Evolutionary conservation across 2,329 filamentous ascomycete species (phyloP), one percentile per base, ranked within the genome.

Genomic region (Diaporthe sp.): DNA sequence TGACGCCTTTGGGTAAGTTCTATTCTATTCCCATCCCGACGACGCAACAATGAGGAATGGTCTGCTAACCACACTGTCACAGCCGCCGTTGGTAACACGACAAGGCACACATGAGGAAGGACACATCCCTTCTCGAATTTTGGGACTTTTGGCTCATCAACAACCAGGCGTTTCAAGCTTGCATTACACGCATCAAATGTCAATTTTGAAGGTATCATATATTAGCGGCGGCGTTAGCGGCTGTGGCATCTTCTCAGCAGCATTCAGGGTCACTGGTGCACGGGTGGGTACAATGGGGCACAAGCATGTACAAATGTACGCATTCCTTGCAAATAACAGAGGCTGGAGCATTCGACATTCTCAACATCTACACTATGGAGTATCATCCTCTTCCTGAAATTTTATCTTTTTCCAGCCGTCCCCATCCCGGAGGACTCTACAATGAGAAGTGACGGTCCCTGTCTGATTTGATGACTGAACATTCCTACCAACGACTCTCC

Each of bases 1-100:
- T 17, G 73, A 76, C 34, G 76, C 76, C 49, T 77, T 77, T 51
- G 73, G 76, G 76, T 77, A 42, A 37, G 76, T 49, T 4, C 13
- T 17, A 2, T 25, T 13, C 31, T 17, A 5, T 10, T 6, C 37
- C 15, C 31, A 10, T 49, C 12, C 13, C 4, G 17, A 17, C 19
- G 12, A n/a, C 15, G 25, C 22, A 34, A 25, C 4, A 17, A 19
- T 17, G 7, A 49, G n/a, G 22, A 25, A 28, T 25, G 9, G 25
- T 19, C 9, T 42, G n/a, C 67, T 71, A 34, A 46, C 46, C 28
- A 15, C n/a, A 4, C 15, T 28, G 8, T 65, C 25, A 44, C 19
- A 75, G 73, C n/a, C 73, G 73, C 25, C 73, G 73, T 39, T 75
- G 73, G 73, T 75, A 37, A 62, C 9, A 39, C 10, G 34, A 1